These are phyloP conservation scores for Phytophthora megakarya DNA, from an alignment of 352 stramenopile genomes.

Conservation along the genomic window DNA sequence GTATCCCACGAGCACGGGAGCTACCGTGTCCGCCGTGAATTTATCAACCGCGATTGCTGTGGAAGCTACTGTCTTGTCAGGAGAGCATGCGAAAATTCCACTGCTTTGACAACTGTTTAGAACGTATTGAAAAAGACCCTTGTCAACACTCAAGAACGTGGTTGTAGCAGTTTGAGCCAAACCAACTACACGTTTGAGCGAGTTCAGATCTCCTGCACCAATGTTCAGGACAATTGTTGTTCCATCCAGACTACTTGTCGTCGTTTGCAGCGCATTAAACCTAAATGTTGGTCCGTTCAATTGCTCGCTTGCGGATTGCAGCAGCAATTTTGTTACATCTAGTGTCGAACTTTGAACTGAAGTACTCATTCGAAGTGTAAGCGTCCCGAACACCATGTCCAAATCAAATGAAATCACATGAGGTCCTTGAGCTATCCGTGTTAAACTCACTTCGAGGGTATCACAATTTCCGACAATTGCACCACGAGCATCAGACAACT, in stretches of 20 bases:
- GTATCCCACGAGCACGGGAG: conserved; percentile 56
- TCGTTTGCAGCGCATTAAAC: conserved; percentile 40
- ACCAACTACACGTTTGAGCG: conserved; percentile 41
- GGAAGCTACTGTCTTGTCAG: conserved; percentile 26
- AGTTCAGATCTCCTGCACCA: conserved; percentile 46
- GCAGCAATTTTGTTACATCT: conserved; percentile 46
- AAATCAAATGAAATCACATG: conserved; percentile 53
- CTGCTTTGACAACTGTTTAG: conserved; percentile 48
- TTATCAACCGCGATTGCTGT: conserved; percentile 35
- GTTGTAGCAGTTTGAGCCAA: conserved; percentile 35
- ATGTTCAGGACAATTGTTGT: conserved; percentile 49
- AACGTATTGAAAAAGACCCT: conserved; percentile 37
- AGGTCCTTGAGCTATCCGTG: conserved; percentile 40
- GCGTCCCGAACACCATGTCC: conserved; percentile 46
- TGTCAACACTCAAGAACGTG: conserved; percentile 40
- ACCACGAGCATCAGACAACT: conserved; percentile 49
- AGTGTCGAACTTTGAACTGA: conserved; percentile 48
- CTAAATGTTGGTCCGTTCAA: conserved; percentile 19
- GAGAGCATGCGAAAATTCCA: conserved; percentile 36
- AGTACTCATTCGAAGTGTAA: conserved; percentile 44
- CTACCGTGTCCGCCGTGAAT: conserved; percentile 54
- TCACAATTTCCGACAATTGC: conserved; percentile 59
- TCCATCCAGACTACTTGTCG: conserved; percentile 50
- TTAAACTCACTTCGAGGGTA: conserved; percentile 44
- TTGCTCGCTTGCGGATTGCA: conserved; percentile 44